Conservation (phyloP, 768 basidiomycete species). For the Heimioporus sp. region DNA sequence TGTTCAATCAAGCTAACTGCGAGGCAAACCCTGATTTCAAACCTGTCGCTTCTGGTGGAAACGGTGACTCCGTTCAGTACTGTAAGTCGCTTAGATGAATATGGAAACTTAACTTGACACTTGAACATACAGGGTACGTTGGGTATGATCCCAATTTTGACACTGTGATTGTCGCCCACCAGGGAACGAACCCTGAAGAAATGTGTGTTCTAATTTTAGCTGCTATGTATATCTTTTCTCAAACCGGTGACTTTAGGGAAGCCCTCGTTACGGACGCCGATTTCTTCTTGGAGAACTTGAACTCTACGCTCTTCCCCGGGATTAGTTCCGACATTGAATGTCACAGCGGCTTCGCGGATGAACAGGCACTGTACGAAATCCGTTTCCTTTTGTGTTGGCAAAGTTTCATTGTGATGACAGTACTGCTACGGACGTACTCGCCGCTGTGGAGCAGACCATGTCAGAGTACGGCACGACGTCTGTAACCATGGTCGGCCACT, state of each 20-base stretch:
- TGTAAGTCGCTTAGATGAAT: conserved; percentile 29
- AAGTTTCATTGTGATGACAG: conserved; percentile 17
- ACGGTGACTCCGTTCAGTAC: conserved; percentile 41
- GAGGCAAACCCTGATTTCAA: conserved; percentile 46
- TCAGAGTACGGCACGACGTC: conserved; percentile 31
- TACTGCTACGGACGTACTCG: conserved; percentile 39
- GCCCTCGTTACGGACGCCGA: conserved; percentile 42
- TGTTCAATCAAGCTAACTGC: conserved; percentile 35
- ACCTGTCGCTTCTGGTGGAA: conserved; percentile 47
- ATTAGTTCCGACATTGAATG: conserved; percentile 39
- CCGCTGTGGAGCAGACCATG: conserved; percentile 44
- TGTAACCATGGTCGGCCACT: conserved; percentile 48
- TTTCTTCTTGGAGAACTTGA: conserved; percentile 33
- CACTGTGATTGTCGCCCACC: conserved; percentile 37
- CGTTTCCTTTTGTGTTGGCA: not conserved
- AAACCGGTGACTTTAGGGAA: conserved; percentile 20
- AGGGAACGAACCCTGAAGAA: conserved; percentile 33
- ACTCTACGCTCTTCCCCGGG: conserved; percentile 49
- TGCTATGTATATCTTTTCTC: not conserved
- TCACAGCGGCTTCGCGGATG: conserved; percentile 46
- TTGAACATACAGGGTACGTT: conserved; percentile 43
- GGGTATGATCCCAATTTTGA: conserved; percentile 44
- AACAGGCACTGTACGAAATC: conserved; percentile 41
- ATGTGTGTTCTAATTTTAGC: conserved; percentile 19
- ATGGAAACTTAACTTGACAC: not conserved